Evolutionary conservation across 129 eudicot species (phyloP).

Genomic region (Lonicera japonica): DNA sequence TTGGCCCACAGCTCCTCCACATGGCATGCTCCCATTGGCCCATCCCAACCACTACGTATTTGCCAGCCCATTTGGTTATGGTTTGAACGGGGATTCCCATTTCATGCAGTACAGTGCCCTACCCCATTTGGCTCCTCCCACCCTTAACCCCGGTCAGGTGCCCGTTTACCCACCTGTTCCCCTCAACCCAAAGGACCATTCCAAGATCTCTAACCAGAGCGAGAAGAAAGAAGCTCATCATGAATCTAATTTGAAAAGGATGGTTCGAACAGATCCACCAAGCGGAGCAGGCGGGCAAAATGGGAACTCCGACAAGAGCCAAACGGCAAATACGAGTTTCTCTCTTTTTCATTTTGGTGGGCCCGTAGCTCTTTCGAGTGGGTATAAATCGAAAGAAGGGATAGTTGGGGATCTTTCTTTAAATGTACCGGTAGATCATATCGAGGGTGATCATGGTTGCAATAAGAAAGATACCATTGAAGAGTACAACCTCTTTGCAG

Average conservation of each 20-base stretch:
- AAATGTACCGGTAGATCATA: slow-evolving; percentile 22
- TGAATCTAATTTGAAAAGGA: slow-evolving; percentile 19
- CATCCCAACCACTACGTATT: slow-evolving; percentile 66
- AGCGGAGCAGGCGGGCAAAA: slow-evolving; percentile 10
- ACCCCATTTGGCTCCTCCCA: slow-evolving; percentile 53
- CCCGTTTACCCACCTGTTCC: slow-evolving; percentile 56
- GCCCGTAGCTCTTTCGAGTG: slow-evolving; percentile 71
- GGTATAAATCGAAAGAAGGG: slow-evolving; percentile 33
- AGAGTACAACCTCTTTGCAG: slow-evolving; percentile 80
- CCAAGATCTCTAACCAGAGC: slow-evolving; percentile 17
- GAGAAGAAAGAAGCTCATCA: slow-evolving; percentile 19
- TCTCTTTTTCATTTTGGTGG: slow-evolving; percentile 89
- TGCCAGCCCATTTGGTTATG: slow-evolving; percentile 54
- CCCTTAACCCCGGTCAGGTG: slow-evolving; percentile 37
- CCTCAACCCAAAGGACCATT: slow-evolving; percentile 34
- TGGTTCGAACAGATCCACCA: slow-evolving; percentile 6
- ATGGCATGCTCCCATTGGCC: slow-evolving; percentile 53
- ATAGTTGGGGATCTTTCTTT: slow-evolving; percentile 26
- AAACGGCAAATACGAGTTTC: slow-evolving; percentile 47
- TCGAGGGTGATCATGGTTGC: slow-evolving; percentile 31
- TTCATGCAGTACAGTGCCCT: slow-evolving; percentile 57
- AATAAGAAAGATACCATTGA: slow-evolving; percentile 41
- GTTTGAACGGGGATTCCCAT: slow-evolving; percentile 53
- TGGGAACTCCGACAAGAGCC: too few relatives aligned
- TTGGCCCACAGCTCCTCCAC: slow-evolving; percentile 58